Evolutionary conservation across 345 rosid species (phyloP), one percentile per base, ranked within the genome.

Genomic region (Psidium guajava): DNA sequence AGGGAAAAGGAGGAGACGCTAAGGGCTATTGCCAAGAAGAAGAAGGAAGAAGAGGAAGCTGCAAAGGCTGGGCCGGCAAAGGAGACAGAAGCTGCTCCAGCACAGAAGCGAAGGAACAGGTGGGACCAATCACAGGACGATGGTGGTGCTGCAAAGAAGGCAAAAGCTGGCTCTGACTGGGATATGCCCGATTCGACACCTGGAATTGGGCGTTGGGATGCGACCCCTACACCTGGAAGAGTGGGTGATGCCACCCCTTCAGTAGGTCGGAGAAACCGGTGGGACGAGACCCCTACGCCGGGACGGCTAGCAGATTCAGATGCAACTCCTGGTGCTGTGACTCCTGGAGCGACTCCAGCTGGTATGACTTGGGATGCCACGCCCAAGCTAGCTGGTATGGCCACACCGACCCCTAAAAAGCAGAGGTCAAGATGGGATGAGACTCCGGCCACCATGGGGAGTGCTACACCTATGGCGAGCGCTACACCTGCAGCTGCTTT

Each of bases 381-480:
- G 85, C 99, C 96, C 5, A 86, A 92, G 89, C 87, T 87, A 44
- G 52, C 86, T 50, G 99, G 99, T 22, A 89, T 93, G 88, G 98
- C 91, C 15, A 96, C 99, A 3, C 98, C 99, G 0, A 97, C 99
- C 0, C 99, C 99, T 0, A 97, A 97, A 86, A 90, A 95, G 55
- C 99, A 97, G 88, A 92, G 99, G 54, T 95, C 99, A 5, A 93
- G 99, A 85, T 97, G 99, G 99, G 99, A 97, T 57, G 99, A 96
- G 91, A 97, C 99, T 2, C 99, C 99, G 0, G 99, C 98, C 3
- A 95, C 97, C 52, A 96, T 97, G 98, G 98, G 95, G 40, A 95
- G 99, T 90, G 99, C 96, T 16, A 97, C 99, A 6, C 99, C 99
- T 6, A 88, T 94, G 94, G 91, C 92, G 2, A 98, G 99, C 69